These are phyloP conservation scores for Vitis cinerea DNA, from an alignment of 164 flowering plant species.

Conservation along the genomic window DNA sequence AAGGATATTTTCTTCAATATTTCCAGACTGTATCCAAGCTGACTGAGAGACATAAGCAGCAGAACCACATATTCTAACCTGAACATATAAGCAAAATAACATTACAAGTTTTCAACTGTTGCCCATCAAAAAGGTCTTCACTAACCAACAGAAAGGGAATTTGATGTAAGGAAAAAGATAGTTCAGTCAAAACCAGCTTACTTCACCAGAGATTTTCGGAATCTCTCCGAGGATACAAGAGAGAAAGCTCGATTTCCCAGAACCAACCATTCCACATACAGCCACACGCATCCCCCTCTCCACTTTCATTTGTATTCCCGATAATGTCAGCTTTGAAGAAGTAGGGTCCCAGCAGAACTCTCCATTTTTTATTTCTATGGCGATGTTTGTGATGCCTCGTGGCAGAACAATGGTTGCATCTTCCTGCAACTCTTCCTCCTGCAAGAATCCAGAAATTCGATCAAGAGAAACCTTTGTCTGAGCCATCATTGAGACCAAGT, in stretches of 20 bases:
- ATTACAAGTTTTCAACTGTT: background rate
- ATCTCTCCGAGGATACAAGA: slow-evolving; percentile 98
- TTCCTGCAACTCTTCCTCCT: slow-evolving; percentile 82
- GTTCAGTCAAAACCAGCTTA: slow-evolving; percentile 34
- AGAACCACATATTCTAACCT: slow-evolving; percentile 90
- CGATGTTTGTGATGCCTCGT: slow-evolving; percentile 53
- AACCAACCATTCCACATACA: slow-evolving; percentile 93
- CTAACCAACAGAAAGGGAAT: background rate
- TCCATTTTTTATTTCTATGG: slow-evolving; percentile 79
- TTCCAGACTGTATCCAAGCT: slow-evolving; percentile 99
- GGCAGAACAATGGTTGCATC: slow-evolving; percentile 83
- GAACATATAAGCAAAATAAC: slow-evolving; percentile 7
- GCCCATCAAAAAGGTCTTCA: background rate
- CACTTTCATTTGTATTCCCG: slow-evolving; percentile 71
- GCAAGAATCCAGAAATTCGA: slow-evolving; percentile 75
- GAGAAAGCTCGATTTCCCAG: slow-evolving; percentile 94
- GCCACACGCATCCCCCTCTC: slow-evolving; percentile 91
- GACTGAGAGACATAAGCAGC: slow-evolving; percentile 97
- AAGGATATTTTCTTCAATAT: slow-evolving; percentile 92
- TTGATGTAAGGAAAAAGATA: background rate
- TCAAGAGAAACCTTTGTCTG: slow-evolving; percentile 97
- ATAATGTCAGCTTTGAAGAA: slow-evolving; percentile 61
- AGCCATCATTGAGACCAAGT: slow-evolving; percentile 94
- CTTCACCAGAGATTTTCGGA: slow-evolving; percentile 87
- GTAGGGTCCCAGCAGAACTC: slow-evolving; percentile 83